Conservation (phyloP, 169 alveolate species). For the Blepharisma undulans region DNA sequence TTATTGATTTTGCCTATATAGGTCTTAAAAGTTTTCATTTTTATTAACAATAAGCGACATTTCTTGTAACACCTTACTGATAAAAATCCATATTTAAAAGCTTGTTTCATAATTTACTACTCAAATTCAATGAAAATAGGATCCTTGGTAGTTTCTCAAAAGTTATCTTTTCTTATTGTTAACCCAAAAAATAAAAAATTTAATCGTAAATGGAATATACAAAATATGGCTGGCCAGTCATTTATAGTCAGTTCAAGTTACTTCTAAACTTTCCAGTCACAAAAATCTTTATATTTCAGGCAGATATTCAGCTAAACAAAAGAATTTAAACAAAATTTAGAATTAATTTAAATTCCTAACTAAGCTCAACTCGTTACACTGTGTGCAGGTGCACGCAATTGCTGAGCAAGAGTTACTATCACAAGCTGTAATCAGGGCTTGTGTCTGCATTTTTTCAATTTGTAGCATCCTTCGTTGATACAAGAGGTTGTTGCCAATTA, state of each 20-base stretch:
- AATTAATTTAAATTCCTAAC: background rate
- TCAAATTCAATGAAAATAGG: too few species aligned
- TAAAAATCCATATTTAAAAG: background rate
- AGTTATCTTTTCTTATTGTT: background rate
- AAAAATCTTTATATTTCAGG: background rate
- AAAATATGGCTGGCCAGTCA: background rate
- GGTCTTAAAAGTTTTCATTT: background rate
- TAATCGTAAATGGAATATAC: background rate
- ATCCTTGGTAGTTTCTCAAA: background rate
- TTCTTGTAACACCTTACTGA: background rate
- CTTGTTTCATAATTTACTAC: background rate
- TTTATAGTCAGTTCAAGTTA: background rate
- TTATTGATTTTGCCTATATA: background rate
- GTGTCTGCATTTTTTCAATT: background rate
- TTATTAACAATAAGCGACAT: background rate
- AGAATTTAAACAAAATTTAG: background rate
- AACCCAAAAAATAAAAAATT: background rate
- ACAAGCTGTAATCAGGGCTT: background rate
- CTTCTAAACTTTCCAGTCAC: background rate
- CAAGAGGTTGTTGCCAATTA: background rate
- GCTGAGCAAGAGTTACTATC: background rate
- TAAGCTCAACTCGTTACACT: background rate
- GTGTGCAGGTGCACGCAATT: background rate
- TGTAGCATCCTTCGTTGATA: background rate
- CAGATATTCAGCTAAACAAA: background rate